These are phyloP conservation scores for Domatiomyces globalis DNA, from an alignment of 2,329 filamentous ascomycete species.

Conservation along the genomic window DNA sequence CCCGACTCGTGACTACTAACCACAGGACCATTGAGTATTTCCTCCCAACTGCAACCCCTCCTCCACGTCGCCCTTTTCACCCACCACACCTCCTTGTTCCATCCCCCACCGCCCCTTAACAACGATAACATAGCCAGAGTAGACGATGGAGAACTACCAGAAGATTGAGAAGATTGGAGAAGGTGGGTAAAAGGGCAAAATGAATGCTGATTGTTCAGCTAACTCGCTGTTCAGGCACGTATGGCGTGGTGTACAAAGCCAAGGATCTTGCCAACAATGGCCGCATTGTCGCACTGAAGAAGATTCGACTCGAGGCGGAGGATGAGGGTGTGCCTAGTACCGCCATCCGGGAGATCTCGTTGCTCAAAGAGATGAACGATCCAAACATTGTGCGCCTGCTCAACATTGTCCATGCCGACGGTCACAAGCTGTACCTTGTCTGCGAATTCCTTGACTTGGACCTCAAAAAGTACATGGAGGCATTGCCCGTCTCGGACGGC, in stretches of 20 bases:
- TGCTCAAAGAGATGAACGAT: conserved; percentile 89
- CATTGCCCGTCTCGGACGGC: conserved; percentile 68
- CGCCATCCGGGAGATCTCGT: conserved; percentile 83
- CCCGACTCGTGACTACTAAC: background rate
- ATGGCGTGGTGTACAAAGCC: conserved; percentile 91
- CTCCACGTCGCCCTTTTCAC: background rate
- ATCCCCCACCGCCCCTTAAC: background rate
- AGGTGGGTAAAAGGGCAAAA: conserved; percentile 43
- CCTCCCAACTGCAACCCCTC: background rate
- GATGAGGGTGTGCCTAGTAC: conserved; percentile 88
- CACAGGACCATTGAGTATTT: background rate
- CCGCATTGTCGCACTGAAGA: conserved; percentile 84
- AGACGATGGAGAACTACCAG: conserved; percentile 81
- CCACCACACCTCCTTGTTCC: background rate
- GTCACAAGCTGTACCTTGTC: conserved; percentile 87
- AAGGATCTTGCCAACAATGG: conserved; percentile 68
- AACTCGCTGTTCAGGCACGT: conserved; percentile 50
- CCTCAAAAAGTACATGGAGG: conserved; percentile 93
- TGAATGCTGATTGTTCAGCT: background rate
- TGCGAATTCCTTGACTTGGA: conserved; percentile 85
- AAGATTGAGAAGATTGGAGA: conserved; percentile 95
- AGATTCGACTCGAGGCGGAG: conserved; percentile 87
- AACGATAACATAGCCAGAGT: background rate
- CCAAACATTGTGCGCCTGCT: conserved; percentile 75
- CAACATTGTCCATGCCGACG: conserved; percentile 89